Percentiles rank a stretch among this genome's conserved stretches.
Evolutionary conservation across 108 stramenopile genomes (phyloP).

Genomic region (Fistulifera solaris): DNA sequence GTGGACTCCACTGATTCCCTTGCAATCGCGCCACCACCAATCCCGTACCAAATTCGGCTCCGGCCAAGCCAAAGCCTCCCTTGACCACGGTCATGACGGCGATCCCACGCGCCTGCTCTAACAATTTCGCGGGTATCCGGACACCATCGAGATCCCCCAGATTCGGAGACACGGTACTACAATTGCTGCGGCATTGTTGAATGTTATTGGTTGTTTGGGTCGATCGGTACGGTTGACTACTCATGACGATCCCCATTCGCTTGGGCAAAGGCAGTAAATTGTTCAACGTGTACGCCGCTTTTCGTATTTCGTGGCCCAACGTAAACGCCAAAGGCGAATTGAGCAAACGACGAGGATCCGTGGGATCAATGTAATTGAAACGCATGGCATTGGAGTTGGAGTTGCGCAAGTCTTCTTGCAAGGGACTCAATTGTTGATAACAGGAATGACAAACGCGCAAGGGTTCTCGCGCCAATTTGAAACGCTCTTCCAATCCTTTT

Average conservation of each 20-base stretch:
- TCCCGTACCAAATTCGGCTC: constrained; percentile 84
- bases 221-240: background rate
- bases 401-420: constrained; percentile 60
- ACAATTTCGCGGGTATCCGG: constrained; percentile 60
- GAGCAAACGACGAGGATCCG: constrained; percentile 42
- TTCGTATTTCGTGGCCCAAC: constrained; percentile 83
- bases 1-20: constrained; percentile 72
- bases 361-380: constrained; percentile 79
- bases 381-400: constrained; percentile 72
- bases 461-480: constrained; percentile 47
- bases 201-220: background rate
- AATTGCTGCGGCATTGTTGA: constrained; percentile 41
- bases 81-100: constrained; percentile 76
- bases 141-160: constrained; percentile 67
- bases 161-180: constrained; percentile 45
- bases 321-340: constrained; percentile 84
- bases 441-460: constrained; percentile 57
- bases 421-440: constrained; percentile 33
- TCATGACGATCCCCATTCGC: constrained; percentile 23
- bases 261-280: constrained; percentile 67
- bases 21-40: constrained; percentile 67
- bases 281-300: constrained; percentile 78
- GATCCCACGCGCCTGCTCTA: constrained; percentile 69
- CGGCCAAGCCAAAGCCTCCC: constrained; percentile 76
- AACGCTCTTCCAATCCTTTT: constrained; percentile 59